phyloP scores from a whole-genome alignment of 257 asterid genomes.

The Lycium barbarum region DNA sequence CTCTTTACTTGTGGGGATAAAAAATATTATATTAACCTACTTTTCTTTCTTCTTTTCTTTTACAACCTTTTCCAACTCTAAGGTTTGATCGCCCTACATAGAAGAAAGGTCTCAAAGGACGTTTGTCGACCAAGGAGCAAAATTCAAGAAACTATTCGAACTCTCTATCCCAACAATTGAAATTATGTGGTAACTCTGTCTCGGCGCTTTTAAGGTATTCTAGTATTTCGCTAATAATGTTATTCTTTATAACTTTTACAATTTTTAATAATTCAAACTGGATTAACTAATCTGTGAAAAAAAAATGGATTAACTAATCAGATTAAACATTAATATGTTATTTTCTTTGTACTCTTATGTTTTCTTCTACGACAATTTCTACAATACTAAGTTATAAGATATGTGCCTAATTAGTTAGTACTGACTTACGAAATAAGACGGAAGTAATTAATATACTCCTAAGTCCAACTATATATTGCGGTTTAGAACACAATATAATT shows the following conservation, averaged over 20 bases:
- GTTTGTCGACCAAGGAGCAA: not conserved
- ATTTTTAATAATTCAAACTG: not conserved
- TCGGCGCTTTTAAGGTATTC: not conserved
- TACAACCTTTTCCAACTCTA: constrained; percentile 16
- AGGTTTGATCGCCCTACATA: not conserved
- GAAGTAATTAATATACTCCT: not conserved
- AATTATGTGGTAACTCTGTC: not conserved
- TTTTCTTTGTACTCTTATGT: not conserved
- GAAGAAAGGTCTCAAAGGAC: constrained; percentile 18
- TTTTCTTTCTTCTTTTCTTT: not conserved
- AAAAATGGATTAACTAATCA: not conserved
- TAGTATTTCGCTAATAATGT: not conserved
- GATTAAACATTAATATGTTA: not conserved
- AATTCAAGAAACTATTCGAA: not conserved
- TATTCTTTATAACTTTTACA: not conserved
- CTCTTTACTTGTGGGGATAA: not conserved
- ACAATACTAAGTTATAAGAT: not conserved
- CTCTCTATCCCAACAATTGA: not conserved
- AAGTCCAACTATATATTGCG: not conserved
- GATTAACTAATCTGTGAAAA: not conserved
- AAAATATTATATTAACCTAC: not conserved
- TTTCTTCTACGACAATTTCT: not conserved
- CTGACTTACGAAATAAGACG: not conserved
- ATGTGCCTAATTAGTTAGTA: not conserved
- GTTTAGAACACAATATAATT: not conserved